These are phyloP conservation scores for Chalciporus piperatus DNA, from an alignment of 768 basidiomycete species.

Conservation along the genomic window DNA sequence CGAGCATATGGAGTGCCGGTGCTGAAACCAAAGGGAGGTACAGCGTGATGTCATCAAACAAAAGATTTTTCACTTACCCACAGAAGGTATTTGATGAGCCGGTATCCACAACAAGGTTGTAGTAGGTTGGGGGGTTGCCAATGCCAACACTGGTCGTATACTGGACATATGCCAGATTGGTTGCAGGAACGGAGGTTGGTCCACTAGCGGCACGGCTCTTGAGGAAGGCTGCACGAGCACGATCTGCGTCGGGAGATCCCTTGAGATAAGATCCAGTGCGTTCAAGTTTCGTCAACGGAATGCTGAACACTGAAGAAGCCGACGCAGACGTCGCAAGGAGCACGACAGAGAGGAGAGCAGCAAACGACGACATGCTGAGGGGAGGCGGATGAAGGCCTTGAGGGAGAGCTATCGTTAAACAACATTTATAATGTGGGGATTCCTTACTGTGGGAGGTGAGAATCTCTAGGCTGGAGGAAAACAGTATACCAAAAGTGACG, in stretches of 20 bases:
- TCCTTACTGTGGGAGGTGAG: too few species aligned
- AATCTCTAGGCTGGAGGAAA: too few species aligned
- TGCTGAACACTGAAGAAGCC: constrained; percentile 4
- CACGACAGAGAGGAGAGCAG: not conserved
- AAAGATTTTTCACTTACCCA: constrained; percentile 2
- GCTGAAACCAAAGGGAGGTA: constrained; percentile 5
- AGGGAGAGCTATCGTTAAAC: not conserved
- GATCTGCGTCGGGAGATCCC: constrained; percentile 16
- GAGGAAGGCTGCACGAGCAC: constrained; percentile 14
- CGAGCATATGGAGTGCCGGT: constrained; percentile 18
- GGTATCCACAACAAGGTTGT: constrained; percentile 31
- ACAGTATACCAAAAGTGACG: too few species aligned
- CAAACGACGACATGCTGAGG: constrained; percentile 13
- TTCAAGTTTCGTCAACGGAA: constrained; percentile 13
- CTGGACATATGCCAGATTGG: constrained; percentile 10
- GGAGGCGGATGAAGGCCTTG: not conserved
- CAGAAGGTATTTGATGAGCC: constrained; percentile 32
- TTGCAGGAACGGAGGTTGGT: constrained; percentile 14
- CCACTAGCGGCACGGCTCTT: constrained; percentile 2
- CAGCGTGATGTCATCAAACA: not conserved
- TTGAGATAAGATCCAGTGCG: constrained; percentile 13
- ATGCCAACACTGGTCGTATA: constrained; percentile 27
- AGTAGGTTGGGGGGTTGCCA: constrained; percentile 25
- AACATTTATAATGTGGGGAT: constrained; percentile 6
- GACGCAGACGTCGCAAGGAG: constrained; percentile 8